These are phyloP conservation scores for Cymbidium sinense DNA, from an alignment of 106 monocot genomes.

Conservation along the genomic window DNA sequence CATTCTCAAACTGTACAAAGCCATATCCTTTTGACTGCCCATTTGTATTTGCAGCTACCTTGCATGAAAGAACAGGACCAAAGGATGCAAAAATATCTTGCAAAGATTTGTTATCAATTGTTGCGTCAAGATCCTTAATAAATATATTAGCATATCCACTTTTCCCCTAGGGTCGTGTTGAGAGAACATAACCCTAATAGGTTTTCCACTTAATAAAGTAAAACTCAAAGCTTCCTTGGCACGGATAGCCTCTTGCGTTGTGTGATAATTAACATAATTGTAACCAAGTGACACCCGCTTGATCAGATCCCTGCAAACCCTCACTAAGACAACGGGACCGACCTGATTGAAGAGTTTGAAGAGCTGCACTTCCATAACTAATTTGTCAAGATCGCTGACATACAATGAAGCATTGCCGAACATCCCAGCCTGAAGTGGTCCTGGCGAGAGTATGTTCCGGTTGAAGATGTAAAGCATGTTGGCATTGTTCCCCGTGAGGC, in stretches of 20 bases:
- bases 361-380: slow-evolving; percentile 31
- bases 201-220: slow-evolving; percentile 30
- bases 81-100: slow-evolving; percentile 26
- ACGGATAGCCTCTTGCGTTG: slow-evolving; percentile 10
- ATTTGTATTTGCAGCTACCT: slow-evolving; percentile 40
- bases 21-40: slow-evolving; percentile 64
- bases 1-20: slow-evolving; percentile 58
- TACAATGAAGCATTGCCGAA: slow-evolving; percentile 29
- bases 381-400: slow-evolving; percentile 47
- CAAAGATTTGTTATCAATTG: slow-evolving; percentile 23
- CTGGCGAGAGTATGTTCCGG: neutral
- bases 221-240: slow-evolving; percentile 33
- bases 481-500: too few species aligned
- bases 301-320: slow-evolving; percentile 40
- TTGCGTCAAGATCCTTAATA: slow-evolving; percentile 36
- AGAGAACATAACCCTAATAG: slow-evolving; percentile 38
- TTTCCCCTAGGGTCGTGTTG: slow-evolving; percentile 35
- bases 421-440: slow-evolving; percentile 6
- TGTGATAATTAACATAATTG: slow-evolving; percentile 43
- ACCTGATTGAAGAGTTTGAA: slow-evolving; percentile 33
- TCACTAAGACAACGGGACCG: slow-evolving; percentile 33
- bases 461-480: too few species aligned
- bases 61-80: slow-evolving; percentile 44
- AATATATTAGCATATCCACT: slow-evolving; percentile 41
- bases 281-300: slow-evolving; percentile 43